phyloP scores from a whole-genome alignment of 1,139 yeast genomes.

The Yamadazyma dendronema region DNA sequence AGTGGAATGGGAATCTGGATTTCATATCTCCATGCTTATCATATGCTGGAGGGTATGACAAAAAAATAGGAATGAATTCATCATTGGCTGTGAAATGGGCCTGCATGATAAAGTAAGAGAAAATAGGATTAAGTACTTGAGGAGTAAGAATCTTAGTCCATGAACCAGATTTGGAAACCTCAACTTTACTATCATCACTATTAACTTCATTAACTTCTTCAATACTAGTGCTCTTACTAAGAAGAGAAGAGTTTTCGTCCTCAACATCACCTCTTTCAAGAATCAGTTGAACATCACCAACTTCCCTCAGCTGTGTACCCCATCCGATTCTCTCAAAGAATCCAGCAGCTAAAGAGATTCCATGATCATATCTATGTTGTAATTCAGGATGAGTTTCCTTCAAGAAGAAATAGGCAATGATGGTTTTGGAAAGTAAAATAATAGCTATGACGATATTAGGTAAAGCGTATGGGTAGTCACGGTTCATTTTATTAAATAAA shows the following conservation, averaged over 20 bases:
- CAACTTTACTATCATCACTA: not conserved
- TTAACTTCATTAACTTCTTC: not conserved
- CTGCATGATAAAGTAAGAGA: constrained; percentile 10
- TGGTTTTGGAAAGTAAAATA: constrained; percentile 35
- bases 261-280: not conserved
- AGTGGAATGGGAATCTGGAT: constrained; percentile 33
- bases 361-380: constrained; percentile 53
- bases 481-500: not conserved
- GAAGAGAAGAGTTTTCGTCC: constrained; percentile 3
- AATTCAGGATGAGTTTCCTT: constrained; percentile 56
- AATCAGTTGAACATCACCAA: constrained; percentile 1
- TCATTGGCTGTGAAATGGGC: constrained; percentile 49
- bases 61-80: constrained; percentile 58
- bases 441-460: constrained; percentile 54
- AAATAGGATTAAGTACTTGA: constrained; percentile 10
- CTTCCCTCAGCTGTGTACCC: not conserved
- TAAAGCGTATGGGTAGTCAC: constrained; percentile 51
- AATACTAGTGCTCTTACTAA: constrained; percentile 2
- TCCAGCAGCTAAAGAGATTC: constrained; percentile 1
- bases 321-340: not conserved
- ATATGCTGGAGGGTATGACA: constrained; percentile 28
- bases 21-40: constrained; percentile 28
- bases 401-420: constrained; percentile 46
- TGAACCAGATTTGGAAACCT: constrained; percentile 7
- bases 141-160: constrained; percentile 9